Base-by-base conservation (phyloP, 768 basidiomycete genomes). In the Cubamyces lactineus region DNA sequence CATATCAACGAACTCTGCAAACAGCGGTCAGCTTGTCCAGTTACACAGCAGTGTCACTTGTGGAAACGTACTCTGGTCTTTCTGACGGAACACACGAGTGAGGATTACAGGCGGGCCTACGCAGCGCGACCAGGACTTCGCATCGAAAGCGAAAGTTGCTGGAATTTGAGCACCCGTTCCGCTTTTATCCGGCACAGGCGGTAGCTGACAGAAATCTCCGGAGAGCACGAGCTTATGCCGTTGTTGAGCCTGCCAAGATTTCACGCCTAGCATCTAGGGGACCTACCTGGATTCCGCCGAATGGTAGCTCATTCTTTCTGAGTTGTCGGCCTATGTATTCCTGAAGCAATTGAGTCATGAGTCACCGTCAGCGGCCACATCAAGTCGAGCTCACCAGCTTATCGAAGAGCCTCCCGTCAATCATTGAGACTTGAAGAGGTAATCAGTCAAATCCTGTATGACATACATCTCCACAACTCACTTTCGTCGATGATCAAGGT, bases 181-280 rank as follows among this genome's bases (percentile, higher is more conserved):
- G 19, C 82, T 68, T 66, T 80, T 74, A 38, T 76, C 78, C 13
- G 82, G 78, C 0, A 96, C 91, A 1, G 94, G 94, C 11, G 94
- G 94, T 0, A 97, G 79, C 73, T 97, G 94, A 70, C 86, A 95
- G 73, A 96, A 96, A 71, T 97, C 94, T 7, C 94, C 94, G 8
- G 89, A 93, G 4, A 95, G 76, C 38, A 91, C 80, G 54, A 95
- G 83, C 89, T 94, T 61, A n/a, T 11, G 17, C 17, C 15, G 19
- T 69, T 47, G 21, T 17, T 26, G 58, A 23, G 30, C 39, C 16
- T 41, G 62, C 56, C 61, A 50, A 2, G 26, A 15, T 16, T 30
- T 15, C 0, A 0, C 8, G 5, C 0, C 15, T 3, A 8, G 50
- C 13, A 4, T 15, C 1, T 11, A 11, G 12, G 11, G 45, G n/a